Percentiles rank a stretch among this genome's conserved stretches.
Conservation (phyloP, 352 stramenopile genomes). For the Plasmopara halstedii region DNA sequence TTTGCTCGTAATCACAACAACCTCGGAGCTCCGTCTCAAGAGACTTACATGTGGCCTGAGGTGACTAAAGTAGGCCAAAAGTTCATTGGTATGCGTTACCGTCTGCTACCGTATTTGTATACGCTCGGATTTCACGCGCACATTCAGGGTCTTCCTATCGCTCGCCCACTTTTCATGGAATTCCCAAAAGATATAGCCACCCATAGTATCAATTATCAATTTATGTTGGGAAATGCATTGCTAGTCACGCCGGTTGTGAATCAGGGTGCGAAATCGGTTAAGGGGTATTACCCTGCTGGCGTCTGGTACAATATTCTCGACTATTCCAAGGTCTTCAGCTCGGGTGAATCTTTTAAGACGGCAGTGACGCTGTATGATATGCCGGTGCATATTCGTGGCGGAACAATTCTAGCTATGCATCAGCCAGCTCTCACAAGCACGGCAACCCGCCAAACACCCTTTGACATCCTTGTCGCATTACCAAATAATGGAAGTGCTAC, state of each 20-base stretch:
- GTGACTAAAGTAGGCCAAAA: constrained; percentile 40
- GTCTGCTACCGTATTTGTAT: constrained; percentile 74
- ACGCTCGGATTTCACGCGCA: constrained; percentile 62
- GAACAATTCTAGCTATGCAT: constrained; percentile 41
- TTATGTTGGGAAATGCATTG: constrained; percentile 41
- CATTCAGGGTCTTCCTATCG: constrained; percentile 33
- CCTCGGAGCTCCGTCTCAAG: constrained; percentile 35
- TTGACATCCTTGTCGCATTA: constrained; percentile 43
- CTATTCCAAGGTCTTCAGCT: constrained; percentile 27
- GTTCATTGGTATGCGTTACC: constrained; percentile 66
- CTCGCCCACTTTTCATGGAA: constrained; percentile 52
- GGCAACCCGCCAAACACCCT: constrained; percentile 35
- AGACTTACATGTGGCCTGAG: constrained; percentile 59
- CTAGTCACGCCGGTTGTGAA: constrained; percentile 52
- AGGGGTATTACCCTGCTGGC: constrained; percentile 34
- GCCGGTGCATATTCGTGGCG: constrained; percentile 46
- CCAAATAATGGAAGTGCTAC: constrained; percentile 8
- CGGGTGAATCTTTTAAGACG: constrained; percentile 19
- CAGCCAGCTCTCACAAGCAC: constrained; percentile 37
- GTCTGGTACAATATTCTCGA: constrained; percentile 58
- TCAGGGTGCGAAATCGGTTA: constrained; percentile 34
- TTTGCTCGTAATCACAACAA: constrained; percentile 83
- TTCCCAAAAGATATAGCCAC: constrained; percentile 41
- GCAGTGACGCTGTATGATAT: constrained; percentile 47
- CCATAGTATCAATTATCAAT: constrained; percentile 40